A percentile compares a stretch with the other conserved stretches of the same genome.
phyloP scores from a whole-genome alignment of 2,329 filamentous ascomycete species.

The Alternaria novae-zelandiae region DNA sequence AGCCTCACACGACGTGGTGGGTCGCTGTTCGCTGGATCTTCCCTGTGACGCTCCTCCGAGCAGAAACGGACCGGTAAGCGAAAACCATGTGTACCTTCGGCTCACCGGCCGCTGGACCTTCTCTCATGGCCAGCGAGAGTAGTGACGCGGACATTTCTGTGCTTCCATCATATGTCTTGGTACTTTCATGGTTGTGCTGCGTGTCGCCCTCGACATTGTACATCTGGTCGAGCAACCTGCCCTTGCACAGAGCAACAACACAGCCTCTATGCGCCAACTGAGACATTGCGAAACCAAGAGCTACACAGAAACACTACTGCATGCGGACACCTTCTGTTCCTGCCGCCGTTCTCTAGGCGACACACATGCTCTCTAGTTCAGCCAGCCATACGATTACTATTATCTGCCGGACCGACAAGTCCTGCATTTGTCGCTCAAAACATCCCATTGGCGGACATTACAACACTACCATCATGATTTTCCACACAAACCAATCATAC shows the following conservation, averaged over 20 bases:
- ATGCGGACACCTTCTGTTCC: background rate
- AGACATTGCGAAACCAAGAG: background rate
- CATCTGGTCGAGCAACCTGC: background rate
- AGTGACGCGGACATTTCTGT: background rate
- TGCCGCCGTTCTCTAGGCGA: background rate
- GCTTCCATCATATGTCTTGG: background rate
- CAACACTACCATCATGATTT: conserved; percentile 1
- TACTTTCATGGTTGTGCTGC: background rate
- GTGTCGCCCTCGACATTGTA: background rate
- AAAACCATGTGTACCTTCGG: background rate
- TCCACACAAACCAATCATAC: conserved; percentile 13
- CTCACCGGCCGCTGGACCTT: background rate
- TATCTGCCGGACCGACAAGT: background rate
- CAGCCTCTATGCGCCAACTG: background rate
- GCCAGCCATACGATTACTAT: background rate
- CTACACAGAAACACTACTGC: conserved; percentile 2
- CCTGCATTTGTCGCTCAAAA: background rate
- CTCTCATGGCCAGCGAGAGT: background rate
- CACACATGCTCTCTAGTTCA: background rate
- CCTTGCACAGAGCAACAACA: background rate
- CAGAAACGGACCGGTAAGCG: background rate
- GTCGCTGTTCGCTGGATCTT: conserved; percentile 20
- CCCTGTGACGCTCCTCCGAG: background rate
- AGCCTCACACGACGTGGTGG: conserved; percentile 28
- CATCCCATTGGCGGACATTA: conserved; percentile 8